Percentiles rank a stretch among this genome's conserved stretches.
These are phyloP conservation scores for Diaporthe velutina DNA, from an alignment of 2,329 filamentous ascomycete species.

Conservation along the genomic window DNA sequence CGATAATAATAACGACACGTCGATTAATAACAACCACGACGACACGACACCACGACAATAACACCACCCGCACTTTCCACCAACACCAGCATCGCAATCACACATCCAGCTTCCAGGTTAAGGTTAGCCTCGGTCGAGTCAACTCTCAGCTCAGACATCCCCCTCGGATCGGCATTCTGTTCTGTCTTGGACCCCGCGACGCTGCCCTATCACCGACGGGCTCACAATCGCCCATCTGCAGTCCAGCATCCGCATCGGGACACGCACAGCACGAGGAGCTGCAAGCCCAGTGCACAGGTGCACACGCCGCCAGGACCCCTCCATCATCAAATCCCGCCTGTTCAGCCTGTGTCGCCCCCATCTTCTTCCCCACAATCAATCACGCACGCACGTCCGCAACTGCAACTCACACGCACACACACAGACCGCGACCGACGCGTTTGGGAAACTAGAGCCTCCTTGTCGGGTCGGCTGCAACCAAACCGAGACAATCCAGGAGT, in stretches of 20 bases:
- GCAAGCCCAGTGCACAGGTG: conserved; percentile 26
- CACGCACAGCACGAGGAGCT: conserved; percentile 21
- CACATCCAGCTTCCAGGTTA: conserved; percentile 23
- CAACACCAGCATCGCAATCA: background rate
- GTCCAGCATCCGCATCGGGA: conserved; percentile 17
- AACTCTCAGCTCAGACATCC: conserved; percentile 8
- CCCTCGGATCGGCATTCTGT: conserved; percentile 18
- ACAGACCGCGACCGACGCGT: conserved; percentile 30
- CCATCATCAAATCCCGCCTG: background rate
- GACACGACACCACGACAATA: background rate
- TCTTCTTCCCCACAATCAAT: background rate
- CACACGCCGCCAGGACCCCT: conserved; percentile 3
- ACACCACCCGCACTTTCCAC: too few species aligned
- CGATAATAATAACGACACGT: background rate
- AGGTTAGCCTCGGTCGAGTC: conserved; percentile 12
- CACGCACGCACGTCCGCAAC: background rate
- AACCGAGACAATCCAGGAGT: conserved; percentile 29
- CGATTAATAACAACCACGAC: too few species aligned
- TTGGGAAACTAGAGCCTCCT: conserved; percentile 24
- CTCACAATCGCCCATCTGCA: conserved; percentile 20
- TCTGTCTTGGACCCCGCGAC: conserved; percentile 24
- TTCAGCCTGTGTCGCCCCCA: background rate
- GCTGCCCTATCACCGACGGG: conserved; percentile 4
- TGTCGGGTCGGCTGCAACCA: conserved; percentile 31
- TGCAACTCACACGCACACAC: background rate